Evolutionary conservation across 495 filamentous ascomycete species (phyloP), one percentile per base, ranked within the genome.

Genomic region (Penicillium argentinense): DNA sequence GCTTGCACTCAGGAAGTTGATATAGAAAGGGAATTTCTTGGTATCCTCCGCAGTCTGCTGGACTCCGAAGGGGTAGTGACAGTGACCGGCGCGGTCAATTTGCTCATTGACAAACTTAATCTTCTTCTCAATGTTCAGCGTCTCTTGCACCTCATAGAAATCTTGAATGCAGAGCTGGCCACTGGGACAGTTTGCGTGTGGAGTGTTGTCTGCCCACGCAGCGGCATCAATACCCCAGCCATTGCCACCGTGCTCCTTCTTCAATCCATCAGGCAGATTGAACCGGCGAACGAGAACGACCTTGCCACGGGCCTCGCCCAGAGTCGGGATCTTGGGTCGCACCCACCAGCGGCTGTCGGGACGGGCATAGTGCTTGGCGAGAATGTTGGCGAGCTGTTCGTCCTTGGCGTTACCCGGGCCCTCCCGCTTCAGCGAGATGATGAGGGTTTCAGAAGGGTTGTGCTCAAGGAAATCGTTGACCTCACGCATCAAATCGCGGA

Each of bases 391-490:
- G 28, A 97, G 82, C 34, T 90, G 81, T 47, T 86, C 79, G 59
- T 97, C 93, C 3, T 85, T 91, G 19, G 85, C 82, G 25, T 73
- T 79, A 9, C 91, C 91, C 1, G 84, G 74, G 3, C 93, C 93
- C 64, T 98, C 93, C 45, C 90, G 85, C 69, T 98, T 98, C 49
- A 98, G 57, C 22, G 84, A 90, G 67, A 97, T 80, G 50, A 97
- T 84, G 40, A 98, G 63, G 0, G 85, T 82, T 68, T 98, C 93
- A 25, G 74, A 82, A 0, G 89, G 88, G 59, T 97, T 83, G 6
- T 69, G 56, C 18, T 87, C 80, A 5, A 98, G 76, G 72, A 96
- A 98, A 8, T 72, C 64, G 55, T 87, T 78, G 19, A 88, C 72
- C 13, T 82, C 79, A 21, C 81, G 72, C 27, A 96, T 67, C 28